phyloP scores from a whole-genome alignment of 1,139 yeast species.

The Arxiozyma bovina region DNA sequence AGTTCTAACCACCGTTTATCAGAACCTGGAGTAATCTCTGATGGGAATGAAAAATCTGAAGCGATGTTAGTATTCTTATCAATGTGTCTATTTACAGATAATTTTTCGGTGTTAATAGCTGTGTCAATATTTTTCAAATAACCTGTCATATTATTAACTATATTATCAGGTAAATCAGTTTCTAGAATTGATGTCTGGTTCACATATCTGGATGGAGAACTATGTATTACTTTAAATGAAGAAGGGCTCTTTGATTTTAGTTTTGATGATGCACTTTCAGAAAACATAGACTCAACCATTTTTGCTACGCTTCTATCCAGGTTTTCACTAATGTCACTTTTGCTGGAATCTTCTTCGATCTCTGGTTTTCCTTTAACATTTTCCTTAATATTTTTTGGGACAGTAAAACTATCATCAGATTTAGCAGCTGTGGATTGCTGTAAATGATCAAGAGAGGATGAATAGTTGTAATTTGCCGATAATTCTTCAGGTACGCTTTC shows the following conservation, averaged over 20 bases:
- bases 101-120: not conserved
- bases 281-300: slow-evolving; percentile 5
- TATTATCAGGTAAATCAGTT: not conserved
- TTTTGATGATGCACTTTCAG: not conserved
- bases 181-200: slow-evolving; percentile 1
- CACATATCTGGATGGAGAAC: slow-evolving; percentile 8
- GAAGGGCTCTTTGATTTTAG: not conserved
- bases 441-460: not conserved
- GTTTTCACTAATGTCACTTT: not conserved
- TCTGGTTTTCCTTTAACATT: not conserved
- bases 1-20: slow-evolving; percentile 16
- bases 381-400: not conserved
- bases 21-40: slow-evolving; percentile 12
- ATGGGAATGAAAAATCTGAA: slow-evolving; percentile 17
- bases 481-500: slow-evolving; percentile 1
- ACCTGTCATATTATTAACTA: not conserved
- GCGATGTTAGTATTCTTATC: slow-evolving; percentile 3
- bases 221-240: slow-evolving; percentile 6
- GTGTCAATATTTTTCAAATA: slow-evolving; percentile 1
- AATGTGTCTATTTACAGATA: not conserved
- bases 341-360: not conserved
- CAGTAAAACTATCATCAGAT: not conserved
- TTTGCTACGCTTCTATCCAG: not conserved
- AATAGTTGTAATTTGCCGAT: not conserved
- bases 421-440: not conserved